These are phyloP conservation scores for Lepiota brunneoincarnata DNA, from an alignment of 768 basidiomycete genomes.

Conservation along the genomic window DNA sequence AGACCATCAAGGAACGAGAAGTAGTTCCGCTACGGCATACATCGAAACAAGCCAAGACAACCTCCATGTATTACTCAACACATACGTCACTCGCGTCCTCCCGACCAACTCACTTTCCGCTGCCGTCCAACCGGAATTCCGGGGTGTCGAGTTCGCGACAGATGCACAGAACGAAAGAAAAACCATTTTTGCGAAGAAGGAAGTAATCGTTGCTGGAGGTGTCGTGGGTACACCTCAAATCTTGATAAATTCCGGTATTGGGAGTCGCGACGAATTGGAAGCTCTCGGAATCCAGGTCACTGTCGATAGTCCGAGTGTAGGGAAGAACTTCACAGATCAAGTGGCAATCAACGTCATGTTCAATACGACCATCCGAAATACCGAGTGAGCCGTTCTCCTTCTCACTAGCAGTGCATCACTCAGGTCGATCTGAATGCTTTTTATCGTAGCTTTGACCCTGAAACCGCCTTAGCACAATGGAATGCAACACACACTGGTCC, in stretches of 20 bases:
- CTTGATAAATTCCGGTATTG: constrained; percentile 6
- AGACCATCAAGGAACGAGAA: constrained; percentile 1
- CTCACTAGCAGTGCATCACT: no score
- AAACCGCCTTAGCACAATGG: constrained; percentile 1
- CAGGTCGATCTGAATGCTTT: background rate
- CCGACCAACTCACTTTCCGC: constrained; percentile 8
- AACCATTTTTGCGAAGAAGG: background rate
- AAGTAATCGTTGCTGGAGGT: background rate
- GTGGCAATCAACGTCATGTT: background rate
- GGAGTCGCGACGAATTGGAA: background rate
- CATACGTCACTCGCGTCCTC: constrained; percentile 13
- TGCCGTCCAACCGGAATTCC: constrained; percentile 18
- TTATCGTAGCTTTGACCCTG: constrained; percentile 4
- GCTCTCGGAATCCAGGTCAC: background rate
- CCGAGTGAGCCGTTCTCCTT: background rate
- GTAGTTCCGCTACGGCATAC: constrained; percentile 26
- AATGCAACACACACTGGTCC: background rate
- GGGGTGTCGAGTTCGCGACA: constrained; percentile 20
- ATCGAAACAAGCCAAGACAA: constrained; percentile 13
- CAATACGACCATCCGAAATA: background rate
- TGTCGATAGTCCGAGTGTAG: constrained; percentile 8
- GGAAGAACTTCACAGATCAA: constrained; percentile 6
- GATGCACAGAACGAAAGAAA: background rate
- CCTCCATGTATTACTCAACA: constrained; percentile 12
- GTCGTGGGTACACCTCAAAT: background rate